Conservation (phyloP, 345 rosid species). For the Linum lewisii region DNA sequence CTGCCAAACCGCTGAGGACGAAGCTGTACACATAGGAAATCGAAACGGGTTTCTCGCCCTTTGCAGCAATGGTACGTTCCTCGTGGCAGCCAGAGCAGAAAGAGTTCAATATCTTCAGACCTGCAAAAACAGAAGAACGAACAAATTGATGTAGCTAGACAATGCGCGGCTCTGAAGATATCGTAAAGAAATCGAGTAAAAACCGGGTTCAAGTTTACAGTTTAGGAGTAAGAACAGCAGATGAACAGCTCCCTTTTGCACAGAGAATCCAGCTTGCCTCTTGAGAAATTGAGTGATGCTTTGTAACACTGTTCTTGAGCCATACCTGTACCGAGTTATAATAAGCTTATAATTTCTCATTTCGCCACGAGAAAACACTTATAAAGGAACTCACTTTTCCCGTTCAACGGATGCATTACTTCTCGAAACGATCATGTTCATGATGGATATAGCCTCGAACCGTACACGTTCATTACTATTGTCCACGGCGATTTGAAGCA, state of each 20-base stretch:
- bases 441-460: constrained; percentile 60
- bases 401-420: constrained; percentile 46
- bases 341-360: too few species aligned
- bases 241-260: constrained; percentile 58
- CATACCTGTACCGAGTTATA: constrained; percentile 36
- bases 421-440: constrained; percentile 64
- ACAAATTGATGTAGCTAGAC: not conserved
- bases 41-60: constrained; percentile 17
- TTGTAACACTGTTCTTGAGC: constrained; percentile 34
- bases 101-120: constrained; percentile 45
- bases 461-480: constrained; percentile 43
- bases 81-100: constrained; percentile 41
- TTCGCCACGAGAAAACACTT: not conserved
- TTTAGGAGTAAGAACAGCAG: constrained; percentile 58
- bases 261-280: constrained; percentile 43
- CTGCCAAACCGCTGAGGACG: constrained; percentile 64
- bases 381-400: constrained; percentile 49
- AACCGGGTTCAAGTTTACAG: constrained; percentile 45
- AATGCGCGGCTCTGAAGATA: too few species aligned
- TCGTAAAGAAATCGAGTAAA: too few species aligned
- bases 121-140: constrained; percentile 22
- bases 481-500: constrained; percentile 38
- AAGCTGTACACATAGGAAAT: constrained; percentile 21
- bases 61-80: constrained; percentile 26
- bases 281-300: constrained; percentile 44